Base-by-base conservation (phyloP, 495 filamentous ascomycete species). In the Xylaria grammica region DNA sequence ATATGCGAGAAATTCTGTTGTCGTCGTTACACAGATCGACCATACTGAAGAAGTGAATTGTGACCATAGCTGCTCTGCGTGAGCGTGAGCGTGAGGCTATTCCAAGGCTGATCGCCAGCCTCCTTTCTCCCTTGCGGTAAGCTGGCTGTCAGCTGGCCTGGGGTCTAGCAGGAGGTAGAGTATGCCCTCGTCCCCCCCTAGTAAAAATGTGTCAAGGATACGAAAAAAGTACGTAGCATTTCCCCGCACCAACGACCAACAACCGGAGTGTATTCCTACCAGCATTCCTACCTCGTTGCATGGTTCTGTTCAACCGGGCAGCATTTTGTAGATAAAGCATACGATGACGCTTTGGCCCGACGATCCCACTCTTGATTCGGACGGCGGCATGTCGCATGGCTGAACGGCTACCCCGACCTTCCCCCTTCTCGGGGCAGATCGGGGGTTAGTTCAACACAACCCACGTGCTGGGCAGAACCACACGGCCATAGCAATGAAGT, bases 201-300 rank as follows among this genome's bases (percentile, higher is more conserved):
- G 54, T 30, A 58, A 32, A 20, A 44, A 45, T 58, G 54, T 34
- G 56, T 59, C 42, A 46, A 48, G n/a, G 26, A 46, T 59, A 30
- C 17, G 40, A 38, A 15, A 58, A 32, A 22, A 26, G 38, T 32
- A 38, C 32, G 36, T 48, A 40, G 56, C 13, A 46, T 48, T 59
- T 59, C 56, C 56, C 56, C 56, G 40, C 56, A 59, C 56, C 15
- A 44, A n/a, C 22, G 53, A 42, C 34, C 32, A 22, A 4, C 51
- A 24, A 56, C 32, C 34, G 34, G 26, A 13, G 22, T 17, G 26
- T 27, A n/a, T 4, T 58, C 15, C 36, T 44, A 29, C 11, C 10
- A 22, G 9, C 11, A 29, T 55, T 17, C 26, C 30, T 30, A 55
- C 22, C 53, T 32, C 11, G 11, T 4, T 36, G 32, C 32, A 5